A percentile compares a stretch with the other conserved stretches of the same genome.
Conservation (phyloP, 75 land plant genomes). For the Pinus taeda region DNA sequence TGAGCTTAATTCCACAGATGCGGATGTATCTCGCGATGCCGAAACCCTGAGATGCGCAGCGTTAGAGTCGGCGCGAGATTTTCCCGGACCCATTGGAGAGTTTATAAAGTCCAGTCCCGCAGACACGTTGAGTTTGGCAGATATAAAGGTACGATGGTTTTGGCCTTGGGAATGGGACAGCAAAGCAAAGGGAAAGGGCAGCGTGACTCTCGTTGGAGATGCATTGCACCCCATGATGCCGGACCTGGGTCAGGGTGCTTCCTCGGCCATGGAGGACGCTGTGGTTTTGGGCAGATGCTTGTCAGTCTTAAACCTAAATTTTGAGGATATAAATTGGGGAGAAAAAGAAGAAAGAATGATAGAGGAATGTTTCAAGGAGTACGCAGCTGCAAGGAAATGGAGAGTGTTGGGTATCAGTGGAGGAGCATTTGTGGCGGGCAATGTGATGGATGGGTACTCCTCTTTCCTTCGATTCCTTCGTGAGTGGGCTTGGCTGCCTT, state of each 20-base stretch:
- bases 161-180: slow-evolving; percentile 21
- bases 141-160: slow-evolving; percentile 22
- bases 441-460: slow-evolving; percentile 17
- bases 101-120: slow-evolving; percentile 17
- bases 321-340: background rate
- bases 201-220: slow-evolving; percentile 56
- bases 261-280: slow-evolving; percentile 55
- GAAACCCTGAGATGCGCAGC: background rate
- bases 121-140: slow-evolving; percentile 14
- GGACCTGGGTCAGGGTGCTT: slow-evolving; percentile 60
- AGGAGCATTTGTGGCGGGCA: slow-evolving; percentile 17
- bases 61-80: background rate
- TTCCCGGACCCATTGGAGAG: background rate
- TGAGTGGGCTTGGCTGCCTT: slow-evolving; percentile 19
- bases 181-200: slow-evolving; percentile 4
- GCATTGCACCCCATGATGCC: slow-evolving; percentile 73
- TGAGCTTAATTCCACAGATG: background rate
- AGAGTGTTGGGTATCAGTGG: slow-evolving; percentile 17
- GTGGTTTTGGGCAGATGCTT: slow-evolving; percentile 43
- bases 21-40: background rate
- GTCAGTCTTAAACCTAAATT: background rate
- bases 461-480: slow-evolving; percentile 8
- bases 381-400: slow-evolving; percentile 36
- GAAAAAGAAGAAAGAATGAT: slow-evolving; percentile 4
- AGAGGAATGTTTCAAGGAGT: slow-evolving; percentile 22